phyloP scores from a whole-genome alignment of 306 rosid genomes.

The Cucumis cinereus region DNA sequence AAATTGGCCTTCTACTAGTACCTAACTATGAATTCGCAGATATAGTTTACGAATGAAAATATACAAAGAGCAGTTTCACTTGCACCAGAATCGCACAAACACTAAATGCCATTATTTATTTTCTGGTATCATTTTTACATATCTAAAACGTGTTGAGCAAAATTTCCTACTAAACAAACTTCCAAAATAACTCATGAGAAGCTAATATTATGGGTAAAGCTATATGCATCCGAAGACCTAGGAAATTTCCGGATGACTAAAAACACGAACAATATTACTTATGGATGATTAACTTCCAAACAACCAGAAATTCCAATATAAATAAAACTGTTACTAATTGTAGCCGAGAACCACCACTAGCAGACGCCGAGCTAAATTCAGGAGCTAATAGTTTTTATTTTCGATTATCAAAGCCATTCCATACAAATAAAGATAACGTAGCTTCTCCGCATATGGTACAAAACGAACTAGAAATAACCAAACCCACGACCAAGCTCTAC shows the following conservation, averaged over 20 bases:
- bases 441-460: not conserved
- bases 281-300: not conserved
- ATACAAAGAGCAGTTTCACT: not conserved
- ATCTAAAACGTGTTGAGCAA: not conserved
- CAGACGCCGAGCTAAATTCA: not conserved
- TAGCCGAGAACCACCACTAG: not conserved
- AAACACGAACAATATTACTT: not conserved
- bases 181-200: not conserved
- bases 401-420: not conserved
- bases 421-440: not conserved
- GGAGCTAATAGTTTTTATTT: not conserved
- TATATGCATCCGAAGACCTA: not conserved
- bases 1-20: not conserved
- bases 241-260: not conserved
- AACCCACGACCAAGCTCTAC: not conserved
- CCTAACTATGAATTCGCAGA: not conserved
- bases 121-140: not conserved
- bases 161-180: not conserved
- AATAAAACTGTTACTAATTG: not conserved
- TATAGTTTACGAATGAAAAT: not conserved
- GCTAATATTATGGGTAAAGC: not conserved
- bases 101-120: not conserved
- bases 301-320: not conserved
- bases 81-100: not conserved
- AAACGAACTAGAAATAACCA: not conserved